These are phyloP conservation scores for Xylaria nigripes DNA, from an alignment of 495 filamentous ascomycete species.

Conservation along the genomic window DNA sequence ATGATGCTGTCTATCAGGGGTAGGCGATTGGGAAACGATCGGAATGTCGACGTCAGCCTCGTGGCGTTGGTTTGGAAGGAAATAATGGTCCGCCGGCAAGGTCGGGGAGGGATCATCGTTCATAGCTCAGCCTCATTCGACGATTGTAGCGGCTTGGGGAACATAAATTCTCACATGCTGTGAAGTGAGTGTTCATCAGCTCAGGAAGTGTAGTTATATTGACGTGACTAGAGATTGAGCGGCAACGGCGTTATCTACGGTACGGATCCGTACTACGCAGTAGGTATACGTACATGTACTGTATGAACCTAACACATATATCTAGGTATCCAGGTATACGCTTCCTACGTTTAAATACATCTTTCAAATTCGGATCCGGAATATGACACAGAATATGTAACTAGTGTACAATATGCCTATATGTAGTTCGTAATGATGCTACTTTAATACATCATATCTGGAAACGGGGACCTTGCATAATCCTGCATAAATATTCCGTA, in stretches of 20 bases:
- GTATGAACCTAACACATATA: no score
- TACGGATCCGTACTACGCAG: neutral
- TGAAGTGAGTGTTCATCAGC: conserved; percentile 7
- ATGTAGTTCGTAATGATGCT: no score
- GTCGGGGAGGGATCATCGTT: conserved; percentile 58
- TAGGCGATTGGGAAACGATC: conserved; percentile 19
- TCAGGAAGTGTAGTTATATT: neutral
- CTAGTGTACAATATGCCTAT: no score
- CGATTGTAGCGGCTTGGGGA: conserved; percentile 20
- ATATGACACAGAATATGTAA: no score
- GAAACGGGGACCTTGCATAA: no score
- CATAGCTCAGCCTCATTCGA: conserved; percentile 50
- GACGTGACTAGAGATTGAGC: neutral
- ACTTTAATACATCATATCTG: no score
- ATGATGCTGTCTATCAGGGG: conserved; percentile 15
- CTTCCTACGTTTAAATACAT: no score
- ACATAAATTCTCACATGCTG: conserved; percentile 26
- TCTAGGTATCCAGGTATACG: no score
- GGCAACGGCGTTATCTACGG: neutral
- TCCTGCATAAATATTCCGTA: no score
- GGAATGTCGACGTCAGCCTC: conserved; percentile 21
- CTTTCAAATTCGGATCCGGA: no score
- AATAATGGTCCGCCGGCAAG: conserved; percentile 40
- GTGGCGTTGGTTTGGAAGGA: conserved; percentile 22
- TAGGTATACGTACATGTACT: no score